phyloP scores from a whole-genome alignment of 2,329 filamentous ascomycete species.

The Chalaropsis ovoidea region DNA sequence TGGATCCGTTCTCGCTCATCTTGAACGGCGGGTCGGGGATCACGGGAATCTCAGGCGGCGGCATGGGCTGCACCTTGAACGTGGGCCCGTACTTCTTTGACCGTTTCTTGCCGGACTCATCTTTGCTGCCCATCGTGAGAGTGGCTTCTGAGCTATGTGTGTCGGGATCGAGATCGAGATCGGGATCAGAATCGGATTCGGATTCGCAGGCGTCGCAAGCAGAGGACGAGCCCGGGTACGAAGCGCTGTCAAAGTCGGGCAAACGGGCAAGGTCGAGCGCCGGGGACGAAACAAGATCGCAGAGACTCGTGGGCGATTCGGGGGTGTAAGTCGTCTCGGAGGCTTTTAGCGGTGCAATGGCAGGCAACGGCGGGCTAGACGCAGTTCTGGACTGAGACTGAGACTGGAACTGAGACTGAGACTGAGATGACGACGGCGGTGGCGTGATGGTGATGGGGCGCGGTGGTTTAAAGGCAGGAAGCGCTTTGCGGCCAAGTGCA shows the following conservation, averaged over 20 bases:
- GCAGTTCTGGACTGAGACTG: not conserved
- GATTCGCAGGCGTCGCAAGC: conserved; percentile 2
- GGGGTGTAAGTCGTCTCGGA: conserved; percentile 13
- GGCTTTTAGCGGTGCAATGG: not conserved
- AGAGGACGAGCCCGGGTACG: not conserved
- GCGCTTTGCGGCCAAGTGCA: conserved; percentile 11
- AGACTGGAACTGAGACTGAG: not conserved
- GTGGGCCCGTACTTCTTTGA: conserved; percentile 25
- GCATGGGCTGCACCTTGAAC: conserved; percentile 25
- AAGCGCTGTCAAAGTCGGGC: not conserved
- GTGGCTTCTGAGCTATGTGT: conserved; percentile 4
- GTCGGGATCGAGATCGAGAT: not conserved
- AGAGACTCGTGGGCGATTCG: conserved; percentile 22
- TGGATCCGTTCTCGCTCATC: conserved; percentile 25
- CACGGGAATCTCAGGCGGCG: conserved; percentile 23
- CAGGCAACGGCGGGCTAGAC: conserved; percentile 16
- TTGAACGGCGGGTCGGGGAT: conserved; percentile 25
- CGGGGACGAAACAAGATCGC: conserved; percentile 17
- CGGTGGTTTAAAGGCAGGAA: conserved; percentile 11
- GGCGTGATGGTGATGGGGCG: conserved; percentile 19
- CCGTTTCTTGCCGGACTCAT: conserved; percentile 21
- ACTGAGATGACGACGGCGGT: not conserved
- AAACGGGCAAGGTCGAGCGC: not conserved
- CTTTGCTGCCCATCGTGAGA: conserved; percentile 22
- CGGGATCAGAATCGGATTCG: not conserved